Evolutionary conservation across 805 yeast species (phyloP), one percentile per base, ranked within the genome.

Genomic region (Peterozyma toletana): DNA sequence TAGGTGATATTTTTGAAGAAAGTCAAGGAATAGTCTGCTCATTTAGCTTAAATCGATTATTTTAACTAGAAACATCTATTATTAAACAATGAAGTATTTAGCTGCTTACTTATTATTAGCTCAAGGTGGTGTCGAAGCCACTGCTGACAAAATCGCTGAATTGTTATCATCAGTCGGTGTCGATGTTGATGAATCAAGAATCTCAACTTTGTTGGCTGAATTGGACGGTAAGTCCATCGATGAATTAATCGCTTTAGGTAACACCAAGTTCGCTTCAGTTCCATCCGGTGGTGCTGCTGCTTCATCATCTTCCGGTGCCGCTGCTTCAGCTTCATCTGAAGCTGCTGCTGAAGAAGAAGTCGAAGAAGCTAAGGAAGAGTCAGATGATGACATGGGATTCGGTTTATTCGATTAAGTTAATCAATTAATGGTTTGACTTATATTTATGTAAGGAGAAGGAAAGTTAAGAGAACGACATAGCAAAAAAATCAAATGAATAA

Each of bases 81-180:
- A 46, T 38, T 34, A 44, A 49, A 53, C 48, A 55, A 64, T 89
- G 97, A 93, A 89, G 86, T 91, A 91, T 83, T 85, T 93, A 77
- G 99, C 99, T 77, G 98, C 99, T 74, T 93, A 93, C 81, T 85
- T 93, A 75, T 85, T 91, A 77, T 83, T 93, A 75, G 89, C 84
- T 77, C 89, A 93, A 71, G 96, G 96, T 74, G 99, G 98, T 71
- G 83, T 81, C 78, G 70, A 89, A 68, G 66, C 93, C 63, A 77
- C 96, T 59, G 95, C 96, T 61, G 81, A 85, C 66, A 91, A 88
- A 72, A 79, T 93, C 79, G 75, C 86, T 73, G 63, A 83, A 59
- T 84, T 93, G 64, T 82, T 93, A 68, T 84, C 86, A 68, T 76
- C 98, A 48, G 98, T 91, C 63, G 97, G 97, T 72, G 83, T 87